A percentile compares a stretch with the other conserved stretches of the same genome.
phyloP scores from a whole-genome alignment of 2,329 filamentous ascomycete genomes.

The Pyricularia pennisetigena region DNA sequence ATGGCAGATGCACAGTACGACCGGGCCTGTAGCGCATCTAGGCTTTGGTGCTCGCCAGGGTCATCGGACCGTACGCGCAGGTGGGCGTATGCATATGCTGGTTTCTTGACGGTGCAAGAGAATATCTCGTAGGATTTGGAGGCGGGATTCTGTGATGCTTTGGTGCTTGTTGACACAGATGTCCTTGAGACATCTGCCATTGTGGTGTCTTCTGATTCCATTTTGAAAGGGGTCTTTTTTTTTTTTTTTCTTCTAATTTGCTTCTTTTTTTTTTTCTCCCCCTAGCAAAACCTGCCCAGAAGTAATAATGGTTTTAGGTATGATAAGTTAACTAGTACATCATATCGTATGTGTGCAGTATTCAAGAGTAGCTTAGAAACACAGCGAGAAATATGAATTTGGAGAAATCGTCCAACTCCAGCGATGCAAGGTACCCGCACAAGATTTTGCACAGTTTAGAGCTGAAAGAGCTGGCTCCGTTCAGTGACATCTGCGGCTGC shows the following conservation, averaged over 20 bases:
- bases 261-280: not conserved
- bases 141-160: not conserved
- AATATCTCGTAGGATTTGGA: slow-evolving; percentile 28
- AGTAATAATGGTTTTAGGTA: not conserved
- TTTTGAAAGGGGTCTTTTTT: not conserved
- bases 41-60: slow-evolving; percentile 12
- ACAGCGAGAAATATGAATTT: not conserved
- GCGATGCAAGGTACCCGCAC: not conserved
- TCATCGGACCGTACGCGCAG: slow-evolving; percentile 28
- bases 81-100: slow-evolving; percentile 47
- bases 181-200: not conserved
- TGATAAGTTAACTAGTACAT: not conserved
- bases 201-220: not conserved
- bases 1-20: slow-evolving; percentile 55
- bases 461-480: not conserved
- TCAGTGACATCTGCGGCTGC: not conserved
- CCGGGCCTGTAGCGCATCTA: slow-evolving; percentile 55
- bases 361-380: not conserved
- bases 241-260: not conserved
- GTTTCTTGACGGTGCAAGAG: slow-evolving; percentile 38
- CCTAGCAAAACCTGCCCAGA: not conserved
- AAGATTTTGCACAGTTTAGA: not conserved
- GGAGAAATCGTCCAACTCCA: not conserved
- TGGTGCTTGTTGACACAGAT: slow-evolving; percentile 1
- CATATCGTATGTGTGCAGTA: not conserved